phyloP scores from a whole-genome alignment of 495 filamentous ascomycete species.

The Aspergillus baeticus region DNA sequence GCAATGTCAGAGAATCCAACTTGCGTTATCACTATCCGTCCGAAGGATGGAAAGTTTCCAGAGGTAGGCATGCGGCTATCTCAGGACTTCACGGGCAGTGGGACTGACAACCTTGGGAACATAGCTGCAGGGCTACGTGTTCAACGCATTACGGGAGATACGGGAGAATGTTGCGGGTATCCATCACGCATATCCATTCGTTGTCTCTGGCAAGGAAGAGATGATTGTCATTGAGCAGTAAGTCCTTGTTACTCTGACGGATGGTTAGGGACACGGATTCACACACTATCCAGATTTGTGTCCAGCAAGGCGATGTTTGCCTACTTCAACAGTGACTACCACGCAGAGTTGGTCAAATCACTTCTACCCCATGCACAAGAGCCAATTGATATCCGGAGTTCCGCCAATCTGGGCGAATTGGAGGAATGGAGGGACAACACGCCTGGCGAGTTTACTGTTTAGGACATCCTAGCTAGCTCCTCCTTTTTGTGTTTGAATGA shows the following conservation, averaged over 20 bases:
- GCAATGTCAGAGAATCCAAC: too few relatives aligned
- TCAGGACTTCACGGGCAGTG: too few relatives aligned
- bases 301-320: neutral
- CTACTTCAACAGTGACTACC: conserved; percentile 1
- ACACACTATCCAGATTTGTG: neutral
- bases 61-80: neutral
- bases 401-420: neutral
- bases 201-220: neutral
- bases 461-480: too few relatives aligned
- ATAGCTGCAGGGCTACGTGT: neutral
- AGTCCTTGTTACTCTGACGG: neutral
- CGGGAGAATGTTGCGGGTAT: neutral
- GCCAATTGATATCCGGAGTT: neutral
- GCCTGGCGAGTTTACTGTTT: neutral
- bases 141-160: neutral
- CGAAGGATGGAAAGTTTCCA: neutral
- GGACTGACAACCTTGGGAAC: too few relatives aligned
- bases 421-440: neutral
- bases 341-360: neutral
- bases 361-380: neutral
- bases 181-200: neutral
- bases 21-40: neutral
- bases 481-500: too few relatives aligned
- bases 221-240: neutral
- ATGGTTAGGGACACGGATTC: neutral